phyloP scores from a whole-genome alignment of 2,329 filamentous ascomycete species.

The Fusarium nisikadoi region DNA sequence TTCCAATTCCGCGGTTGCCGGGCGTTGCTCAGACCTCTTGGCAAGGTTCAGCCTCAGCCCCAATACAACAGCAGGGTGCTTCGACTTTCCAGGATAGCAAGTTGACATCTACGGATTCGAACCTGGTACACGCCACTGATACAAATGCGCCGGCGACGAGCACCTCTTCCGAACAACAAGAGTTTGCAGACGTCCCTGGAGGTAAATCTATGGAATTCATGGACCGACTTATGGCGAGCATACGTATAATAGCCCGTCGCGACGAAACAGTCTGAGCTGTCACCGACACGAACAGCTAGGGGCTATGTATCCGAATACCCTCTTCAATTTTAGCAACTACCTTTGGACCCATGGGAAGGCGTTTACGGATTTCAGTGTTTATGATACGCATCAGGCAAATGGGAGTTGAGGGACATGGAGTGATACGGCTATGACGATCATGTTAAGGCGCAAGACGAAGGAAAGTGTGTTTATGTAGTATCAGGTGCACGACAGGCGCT shows the following conservation, averaged over 20 bases:
- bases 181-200: constrained; percentile 56
- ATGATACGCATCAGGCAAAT: constrained; percentile 12
- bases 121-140: background rate
- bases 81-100: background rate
- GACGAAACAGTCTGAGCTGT: constrained; percentile 3
- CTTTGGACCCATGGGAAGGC: constrained; percentile 19
- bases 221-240: constrained; percentile 63
- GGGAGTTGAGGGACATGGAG: background rate
- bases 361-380: constrained; percentile 13
- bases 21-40: background rate
- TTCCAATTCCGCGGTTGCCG: constrained; percentile 47
- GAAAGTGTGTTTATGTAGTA: constrained; percentile 24
- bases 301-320: constrained; percentile 18
- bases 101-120: background rate
- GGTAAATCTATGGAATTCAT: constrained; percentile 60
- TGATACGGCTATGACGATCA: constrained; percentile 9
- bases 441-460: constrained; percentile 7
- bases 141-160: background rate
- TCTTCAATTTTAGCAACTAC: constrained; percentile 6
- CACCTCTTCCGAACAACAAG: constrained; percentile 38
- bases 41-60: background rate
- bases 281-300: background rate
- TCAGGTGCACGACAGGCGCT: background rate
- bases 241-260: constrained; percentile 54
- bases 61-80: background rate